Evolutionary conservation across 306 rosid species (phyloP).

Genomic region (Trifolium dubium): DNA sequence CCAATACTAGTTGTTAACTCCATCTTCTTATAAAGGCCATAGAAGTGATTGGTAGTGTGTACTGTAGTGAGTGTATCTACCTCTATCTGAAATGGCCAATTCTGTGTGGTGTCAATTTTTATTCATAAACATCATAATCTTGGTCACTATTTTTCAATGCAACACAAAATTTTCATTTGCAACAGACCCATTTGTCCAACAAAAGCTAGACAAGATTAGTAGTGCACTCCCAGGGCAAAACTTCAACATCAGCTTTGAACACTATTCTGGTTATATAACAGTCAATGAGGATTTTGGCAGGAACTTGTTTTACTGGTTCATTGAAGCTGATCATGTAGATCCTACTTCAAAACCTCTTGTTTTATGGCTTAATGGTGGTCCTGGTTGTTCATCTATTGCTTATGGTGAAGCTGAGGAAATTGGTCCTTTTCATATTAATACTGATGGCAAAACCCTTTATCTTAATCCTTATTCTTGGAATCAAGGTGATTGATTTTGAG

Average conservation of each 20-base stretch:
- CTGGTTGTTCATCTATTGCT: slow-evolving; percentile 96
- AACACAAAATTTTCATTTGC: not conserved
- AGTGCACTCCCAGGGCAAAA: not conserved
- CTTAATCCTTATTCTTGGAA: slow-evolving; percentile 89
- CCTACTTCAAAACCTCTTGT: slow-evolving; percentile 37
- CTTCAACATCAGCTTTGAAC: slow-evolving; percentile 32
- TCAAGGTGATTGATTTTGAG: slow-evolving; percentile 49
- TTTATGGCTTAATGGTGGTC: slow-evolving; percentile 50
- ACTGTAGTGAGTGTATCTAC: not conserved
- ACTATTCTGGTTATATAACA: slow-evolving; percentile 22
- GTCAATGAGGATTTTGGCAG: slow-evolving; percentile 27
- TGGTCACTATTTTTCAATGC: not conserved
- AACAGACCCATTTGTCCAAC: slow-evolving; percentile 6
- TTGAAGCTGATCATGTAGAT: slow-evolving; percentile 21
- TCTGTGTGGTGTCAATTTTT: not conserved
- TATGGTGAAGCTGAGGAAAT: slow-evolving; percentile 90
- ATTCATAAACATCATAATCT: not conserved
- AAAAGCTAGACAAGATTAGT: not conserved
- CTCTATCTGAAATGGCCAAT: not conserved
- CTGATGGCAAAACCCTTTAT: slow-evolving; percentile 70
- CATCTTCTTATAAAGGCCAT: not conserved
- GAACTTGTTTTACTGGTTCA: slow-evolving; percentile 36
- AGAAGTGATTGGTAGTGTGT: not conserved
- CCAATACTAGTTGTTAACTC: no score
- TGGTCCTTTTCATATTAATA: slow-evolving; percentile 78